These are phyloP conservation scores for Capsella bursapastoris DNA, from an alignment of 345 rosid species.

Conservation along the genomic window DNA sequence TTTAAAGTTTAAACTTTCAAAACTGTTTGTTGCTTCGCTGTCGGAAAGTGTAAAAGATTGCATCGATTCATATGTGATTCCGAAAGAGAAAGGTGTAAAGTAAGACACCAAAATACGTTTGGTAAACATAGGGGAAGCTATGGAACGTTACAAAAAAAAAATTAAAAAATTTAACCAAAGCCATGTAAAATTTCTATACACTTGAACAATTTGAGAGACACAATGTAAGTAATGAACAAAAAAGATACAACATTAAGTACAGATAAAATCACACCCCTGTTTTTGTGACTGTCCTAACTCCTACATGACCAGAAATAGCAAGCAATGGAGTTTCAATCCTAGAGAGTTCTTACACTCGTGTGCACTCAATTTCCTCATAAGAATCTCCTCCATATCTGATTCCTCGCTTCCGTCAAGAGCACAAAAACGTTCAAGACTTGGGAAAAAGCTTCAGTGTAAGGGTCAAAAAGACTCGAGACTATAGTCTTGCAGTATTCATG, in stretches of 20 bases:
- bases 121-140: background rate
- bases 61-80: no score
- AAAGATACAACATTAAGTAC: constrained; percentile 26
- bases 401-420: constrained; percentile 19
- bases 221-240: constrained; percentile 4
- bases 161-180: background rate
- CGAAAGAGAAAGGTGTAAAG: no score
- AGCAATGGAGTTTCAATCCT: constrained; percentile 23
- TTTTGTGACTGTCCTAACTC: constrained; percentile 26
- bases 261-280: constrained; percentile 29
- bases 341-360: constrained; percentile 26
- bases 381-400: constrained; percentile 24
- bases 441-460: constrained; percentile 23
- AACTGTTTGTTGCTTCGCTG: no score
- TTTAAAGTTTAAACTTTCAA: no score
- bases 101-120: no score
- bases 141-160: background rate
- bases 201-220: constrained; percentile 25
- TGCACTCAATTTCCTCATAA: constrained; percentile 6
- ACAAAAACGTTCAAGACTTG: constrained; percentile 19
- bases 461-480: constrained; percentile 21
- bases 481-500: constrained; percentile 31
- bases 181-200: constrained; percentile 38
- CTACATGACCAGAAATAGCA: constrained; percentile 17
- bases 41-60: no score